Base-by-base conservation (phyloP, 2,329 filamentous ascomycete species). In the Plectosphaerella cucumerina region DNA sequence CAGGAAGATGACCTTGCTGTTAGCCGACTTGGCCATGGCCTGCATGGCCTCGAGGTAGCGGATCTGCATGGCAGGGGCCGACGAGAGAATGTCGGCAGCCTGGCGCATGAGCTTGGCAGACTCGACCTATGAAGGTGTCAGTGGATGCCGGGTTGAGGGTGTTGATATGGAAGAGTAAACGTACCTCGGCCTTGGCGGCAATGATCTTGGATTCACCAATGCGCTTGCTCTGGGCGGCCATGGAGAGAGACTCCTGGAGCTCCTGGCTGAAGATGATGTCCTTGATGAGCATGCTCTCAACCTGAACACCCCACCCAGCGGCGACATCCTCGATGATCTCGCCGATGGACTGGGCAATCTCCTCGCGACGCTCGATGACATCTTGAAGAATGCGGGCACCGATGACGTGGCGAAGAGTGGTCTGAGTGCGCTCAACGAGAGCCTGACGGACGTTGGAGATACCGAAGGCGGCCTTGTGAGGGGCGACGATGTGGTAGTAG, bases 191-290 rank as follows among this genome's bases (percentile, higher is more conserved):
- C 69, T 94, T 90, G 57, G 94, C 94, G 52, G 91, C 91, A 66
- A 99, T 97, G 67, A 99, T 90, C 80, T 99, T 99, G 75, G 87
- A 91, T 73, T 99, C 94, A 74, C 94, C 94, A 51, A 97, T 96
- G 60, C 94, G 87, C 87, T 97, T 97, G 77, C 87, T 90, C 80
- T 99, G 94, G 4, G 94, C 94, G 37, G 94, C 94, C 94, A 99
- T 97, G 66, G 90, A 96, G 47, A 99, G 83, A 17, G 89, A 94
- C 65, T 97, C 93, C 72, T 99, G 94, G 43, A 99, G 80, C 60
- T 97, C 94, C 65, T 90, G 85, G 72, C 85, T 91, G 82, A 99
- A 99, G 68, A 97, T 89, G 66, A 99, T 96, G 71, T 99, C 94
- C 76, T 99, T 97, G 81, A 99, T 93, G 60, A 99, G 85, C 93